Base-by-base conservation (phyloP, 1,139 yeast genomes). In the Magnusiomyces sp. region DNA sequence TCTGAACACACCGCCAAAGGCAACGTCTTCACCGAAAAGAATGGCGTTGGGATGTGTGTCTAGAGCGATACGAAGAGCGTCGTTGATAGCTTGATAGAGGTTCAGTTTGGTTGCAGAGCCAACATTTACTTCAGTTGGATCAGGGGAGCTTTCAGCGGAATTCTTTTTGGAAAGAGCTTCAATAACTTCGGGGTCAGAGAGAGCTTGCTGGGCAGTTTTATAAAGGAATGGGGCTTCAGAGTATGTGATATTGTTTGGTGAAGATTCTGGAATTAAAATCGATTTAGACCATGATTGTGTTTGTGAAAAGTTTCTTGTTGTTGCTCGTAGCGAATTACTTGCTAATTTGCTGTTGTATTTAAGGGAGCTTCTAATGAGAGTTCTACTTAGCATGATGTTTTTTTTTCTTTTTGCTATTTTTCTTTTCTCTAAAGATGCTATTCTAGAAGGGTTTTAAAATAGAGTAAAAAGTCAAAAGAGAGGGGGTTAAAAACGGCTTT, bases 1-100 rank as follows among this genome's bases (percentile, higher is more conserved):
- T 10, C 70, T 58, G 51, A 66, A 66, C n/a, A 66, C 70, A 7
- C 70, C 70, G 20, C 70, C 70, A 55, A 66, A 66, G 13, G 68
- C 70, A 7, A 66, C 69, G 50, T 66, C 70, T 51, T 66, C 69
- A 16, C 70, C 70, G 37, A 66, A 58, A 43, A 66, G 48, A 17
- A 66, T 59, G n/a, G 70, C 66, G 1, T 55, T 50, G 41, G 64
- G 69, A 54, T 66, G 69, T 1, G 68, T 62, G 34, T 63, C 67
- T 38, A 66, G 55, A 0, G 69, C 69, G 10, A 61, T 62, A 14
- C 66, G 51, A 50, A 66, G 53, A 2, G 69, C 70, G 43, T 64
- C 67, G 55, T 66, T 66, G 47, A 66, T 54, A 9, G 68, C 59
- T 49, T 63, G 65, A 55, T 64, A 66, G 45, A 65, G 52, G 58